These are phyloP conservation scores for Dispira parvispora DNA, from an alignment of 192 early-diverging fungal species.

Conservation along the genomic window DNA sequence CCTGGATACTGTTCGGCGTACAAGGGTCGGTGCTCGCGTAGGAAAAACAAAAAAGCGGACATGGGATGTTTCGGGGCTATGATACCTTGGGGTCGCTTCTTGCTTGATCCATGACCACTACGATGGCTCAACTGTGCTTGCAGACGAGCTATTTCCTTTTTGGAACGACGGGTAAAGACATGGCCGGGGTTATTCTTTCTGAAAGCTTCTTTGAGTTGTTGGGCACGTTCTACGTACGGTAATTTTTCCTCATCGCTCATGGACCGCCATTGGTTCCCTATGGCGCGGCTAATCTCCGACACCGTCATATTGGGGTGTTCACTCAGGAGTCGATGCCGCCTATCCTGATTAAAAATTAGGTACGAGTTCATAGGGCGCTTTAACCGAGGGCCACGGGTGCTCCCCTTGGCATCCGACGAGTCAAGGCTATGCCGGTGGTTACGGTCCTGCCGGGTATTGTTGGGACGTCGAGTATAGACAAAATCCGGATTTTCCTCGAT, in stretches of 20 bases:
- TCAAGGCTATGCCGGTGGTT: conserved; percentile 12
- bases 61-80: conserved; percentile 72
- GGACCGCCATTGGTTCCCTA: conserved; percentile 33
- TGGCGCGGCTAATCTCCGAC: conserved; percentile 34
- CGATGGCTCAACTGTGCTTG: conserved; percentile 16
- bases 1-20: conserved; percentile 46
- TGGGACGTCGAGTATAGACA: conserved; percentile 35
- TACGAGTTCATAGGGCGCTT: conserved; percentile 44
- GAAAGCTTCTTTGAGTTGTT: conserved; percentile 16
- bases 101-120: conserved; percentile 24
- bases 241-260: conserved; percentile 19
- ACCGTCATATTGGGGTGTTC: conserved; percentile 38
- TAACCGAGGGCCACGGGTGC: conserved; percentile 8
- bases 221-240: background rate
- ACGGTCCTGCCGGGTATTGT: conserved; percentile 16
- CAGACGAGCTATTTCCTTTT: conserved; percentile 30
- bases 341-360: conserved; percentile 40
- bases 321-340: conserved; percentile 33
- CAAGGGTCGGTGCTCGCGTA: conserved; percentile 43
- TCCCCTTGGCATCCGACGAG: conserved; percentile 7
- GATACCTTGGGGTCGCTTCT: conserved; percentile 54
- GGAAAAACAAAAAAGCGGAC: conserved; percentile 68
- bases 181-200: conserved; percentile 33
- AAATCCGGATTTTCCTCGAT: conserved; percentile 31
- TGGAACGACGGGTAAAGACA: conserved; percentile 38